Conservation (phyloP, 257 asterid genomes). For the Solanum pimpinellifolium region DNA sequence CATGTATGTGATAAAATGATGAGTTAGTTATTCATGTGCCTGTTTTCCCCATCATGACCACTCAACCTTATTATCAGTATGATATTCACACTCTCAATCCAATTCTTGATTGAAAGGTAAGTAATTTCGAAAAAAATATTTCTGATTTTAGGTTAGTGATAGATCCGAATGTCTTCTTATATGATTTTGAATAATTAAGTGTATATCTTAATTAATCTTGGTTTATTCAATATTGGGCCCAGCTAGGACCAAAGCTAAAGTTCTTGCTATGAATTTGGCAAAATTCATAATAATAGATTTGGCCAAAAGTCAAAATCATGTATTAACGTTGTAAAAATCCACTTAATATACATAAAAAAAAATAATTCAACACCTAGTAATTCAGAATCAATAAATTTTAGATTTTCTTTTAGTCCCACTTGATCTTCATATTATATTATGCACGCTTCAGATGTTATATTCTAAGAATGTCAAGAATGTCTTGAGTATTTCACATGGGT, state of each 20-base stretch:
- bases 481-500: neutral
- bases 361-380: neutral
- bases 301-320: neutral
- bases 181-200: neutral
- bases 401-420: neutral
- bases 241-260: neutral
- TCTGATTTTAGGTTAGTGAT: neutral
- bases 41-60: slow-evolving; percentile 9
- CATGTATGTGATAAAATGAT: neutral
- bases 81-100: neutral
- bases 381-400: neutral
- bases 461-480: neutral
- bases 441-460: neutral
- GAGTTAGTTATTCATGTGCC: slow-evolving; percentile 16
- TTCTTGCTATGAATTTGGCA: neutral
- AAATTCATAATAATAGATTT: neutral
- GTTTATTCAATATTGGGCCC: neutral
- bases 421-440: neutral
- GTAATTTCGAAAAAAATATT: neutral
- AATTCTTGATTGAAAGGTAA: neutral
- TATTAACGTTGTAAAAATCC: neutral
- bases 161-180: neutral
- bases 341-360: neutral
- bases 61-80: neutral
- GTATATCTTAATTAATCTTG: neutral